Conservation (phyloP, 83 land plant species). For the Picea engelmannii region DNA sequence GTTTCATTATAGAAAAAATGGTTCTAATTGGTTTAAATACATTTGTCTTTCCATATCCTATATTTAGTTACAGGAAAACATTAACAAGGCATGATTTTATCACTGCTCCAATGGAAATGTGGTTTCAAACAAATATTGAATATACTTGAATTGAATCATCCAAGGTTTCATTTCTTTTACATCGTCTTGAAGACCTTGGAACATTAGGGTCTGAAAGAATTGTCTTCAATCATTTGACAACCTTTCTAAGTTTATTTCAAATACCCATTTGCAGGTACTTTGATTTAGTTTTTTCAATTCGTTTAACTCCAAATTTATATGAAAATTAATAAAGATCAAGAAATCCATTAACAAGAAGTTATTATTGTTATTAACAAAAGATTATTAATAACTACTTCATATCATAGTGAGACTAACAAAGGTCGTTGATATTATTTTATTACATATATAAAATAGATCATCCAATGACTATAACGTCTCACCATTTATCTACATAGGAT, state of each 20-base stretch:
- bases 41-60: slow-evolving; percentile 2
- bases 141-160: slow-evolving; percentile 81
- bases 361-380: too few species aligned
- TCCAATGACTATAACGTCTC: too few species aligned
- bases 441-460: too few species aligned
- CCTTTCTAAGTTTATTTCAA: slow-evolving; percentile 80
- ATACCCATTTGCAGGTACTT: slow-evolving; percentile 58
- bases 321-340: not conserved
- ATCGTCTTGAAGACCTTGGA: slow-evolving; percentile 27
- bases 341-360: not conserved
- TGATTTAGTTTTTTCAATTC: slow-evolving; percentile 3
- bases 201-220: slow-evolving; percentile 62
- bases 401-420: too few species aligned
- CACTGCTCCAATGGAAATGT: slow-evolving; percentile 64
- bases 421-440: too few species aligned
- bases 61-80: slow-evolving; percentile 27
- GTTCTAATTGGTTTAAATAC: not conserved
- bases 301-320: not conserved
- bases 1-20: not conserved
- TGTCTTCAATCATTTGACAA: slow-evolving; percentile 91
- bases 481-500: too few species aligned
- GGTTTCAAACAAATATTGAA: slow-evolving; percentile 62
- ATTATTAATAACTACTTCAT: too few species aligned
- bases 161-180: slow-evolving; percentile 64
- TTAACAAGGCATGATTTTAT: slow-evolving; percentile 68